Percentiles rank a stretch among this genome's conserved stretches.
Conservation (phyloP, 108 stramenopile genomes). For the Halocafeteria seosinensis region DNA sequence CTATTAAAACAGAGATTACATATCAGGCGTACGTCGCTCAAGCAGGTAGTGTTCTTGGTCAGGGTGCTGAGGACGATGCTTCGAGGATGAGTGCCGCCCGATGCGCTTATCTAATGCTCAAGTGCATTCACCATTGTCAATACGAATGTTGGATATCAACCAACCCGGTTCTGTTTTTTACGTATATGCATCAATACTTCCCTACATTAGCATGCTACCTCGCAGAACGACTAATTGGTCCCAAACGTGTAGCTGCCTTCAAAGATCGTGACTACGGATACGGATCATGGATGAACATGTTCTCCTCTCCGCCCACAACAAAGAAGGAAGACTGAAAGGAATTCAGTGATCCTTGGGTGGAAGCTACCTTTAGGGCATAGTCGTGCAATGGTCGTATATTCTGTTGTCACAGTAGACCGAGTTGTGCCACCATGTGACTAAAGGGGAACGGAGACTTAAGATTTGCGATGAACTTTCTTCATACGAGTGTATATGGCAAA, state of each 20-base stretch:
- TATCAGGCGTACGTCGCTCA: background rate
- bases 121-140: background rate
- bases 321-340: too few species aligned
- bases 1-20: background rate
- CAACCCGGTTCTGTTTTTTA: background rate
- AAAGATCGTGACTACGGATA: background rate
- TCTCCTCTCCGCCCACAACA: too few species aligned
- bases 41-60: background rate
- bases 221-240: background rate
- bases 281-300: too few species aligned
- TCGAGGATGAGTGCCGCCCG: conserved; percentile 4
- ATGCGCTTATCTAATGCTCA: conserved; percentile 1
- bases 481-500: too few species aligned
- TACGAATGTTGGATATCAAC: conserved; percentile 5
- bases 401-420: too few species aligned
- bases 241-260: background rate
- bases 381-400: too few species aligned
- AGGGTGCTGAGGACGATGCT: background rate
- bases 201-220: background rate
- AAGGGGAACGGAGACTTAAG: too few species aligned
- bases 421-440: too few species aligned
- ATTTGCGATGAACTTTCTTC: too few species aligned
- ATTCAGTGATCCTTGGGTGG: too few species aligned
- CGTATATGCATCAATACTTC: background rate
- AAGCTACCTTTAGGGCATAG: too few species aligned